Conservation (phyloP, 1,284 basidiomycete genomes). For the Leccinum griseonigrum region DNA sequence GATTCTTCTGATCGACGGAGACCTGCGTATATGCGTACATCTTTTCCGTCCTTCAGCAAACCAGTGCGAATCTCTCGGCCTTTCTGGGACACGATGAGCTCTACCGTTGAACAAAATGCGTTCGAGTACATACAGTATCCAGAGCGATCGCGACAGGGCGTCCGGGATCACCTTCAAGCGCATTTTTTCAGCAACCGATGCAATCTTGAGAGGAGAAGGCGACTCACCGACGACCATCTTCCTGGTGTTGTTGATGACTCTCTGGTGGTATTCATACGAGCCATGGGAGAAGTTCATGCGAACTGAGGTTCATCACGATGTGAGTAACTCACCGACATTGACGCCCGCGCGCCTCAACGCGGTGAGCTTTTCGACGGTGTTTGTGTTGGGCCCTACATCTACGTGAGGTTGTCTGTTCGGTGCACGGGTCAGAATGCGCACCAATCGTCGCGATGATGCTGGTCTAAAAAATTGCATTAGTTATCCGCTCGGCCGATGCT, state of each 20-base stretch:
- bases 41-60: constrained; percentile 82
- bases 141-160: constrained; percentile 97
- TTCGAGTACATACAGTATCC: constrained; percentile 71
- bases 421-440: constrained; percentile 32
- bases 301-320: constrained; percentile 47
- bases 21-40: constrained; percentile 44
- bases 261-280: constrained; percentile 95
- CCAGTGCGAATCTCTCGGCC: constrained; percentile 99
- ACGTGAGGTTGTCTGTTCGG: constrained; percentile 15
- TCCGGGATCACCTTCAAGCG: constrained; percentile 50
- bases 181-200: constrained; percentile 10
- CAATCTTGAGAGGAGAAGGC: background rate
- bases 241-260: constrained; percentile 94
- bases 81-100: constrained; percentile 58
- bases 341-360: constrained; percentile 87
- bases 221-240: constrained; percentile 72
- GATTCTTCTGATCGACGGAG: constrained; percentile 7
- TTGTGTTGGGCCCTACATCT: constrained; percentile 81
- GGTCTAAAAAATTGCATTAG: constrained; percentile 54
- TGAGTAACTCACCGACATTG: constrained; percentile 79
- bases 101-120: constrained; percentile 10
- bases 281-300: constrained; percentile 99
- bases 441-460: constrained; percentile 97
- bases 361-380: constrained; percentile 81
- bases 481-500: background rate